Percentiles rank a stretch among this genome's conserved stretches.
phyloP scores from a whole-genome alignment of 108 stramenopile species.

The Nitzschia palea region DNA sequence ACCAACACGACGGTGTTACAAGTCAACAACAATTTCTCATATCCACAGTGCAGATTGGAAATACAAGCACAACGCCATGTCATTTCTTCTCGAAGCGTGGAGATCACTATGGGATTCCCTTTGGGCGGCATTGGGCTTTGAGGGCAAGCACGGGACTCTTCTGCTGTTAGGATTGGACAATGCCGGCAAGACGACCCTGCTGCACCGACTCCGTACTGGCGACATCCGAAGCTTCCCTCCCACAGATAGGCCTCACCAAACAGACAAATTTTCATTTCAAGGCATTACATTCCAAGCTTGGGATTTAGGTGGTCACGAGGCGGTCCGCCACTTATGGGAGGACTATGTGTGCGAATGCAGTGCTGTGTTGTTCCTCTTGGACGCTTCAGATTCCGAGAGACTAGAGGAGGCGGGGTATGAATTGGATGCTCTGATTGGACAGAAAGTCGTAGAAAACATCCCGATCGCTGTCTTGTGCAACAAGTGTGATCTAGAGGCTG shows the following conservation, averaged over 20 bases:
- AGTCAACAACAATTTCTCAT: too few species aligned
- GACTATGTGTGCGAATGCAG: conserved; percentile 52
- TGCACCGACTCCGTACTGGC: conserved; percentile 56
- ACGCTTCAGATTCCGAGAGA: conserved; percentile 48
- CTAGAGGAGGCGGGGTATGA: conserved; percentile 62
- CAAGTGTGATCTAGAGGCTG: conserved; percentile 57
- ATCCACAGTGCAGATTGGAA: too few species aligned
- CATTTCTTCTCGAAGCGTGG: conserved; percentile 14
- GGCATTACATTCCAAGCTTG: conserved; percentile 56
- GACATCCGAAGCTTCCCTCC: conserved; percentile 55
- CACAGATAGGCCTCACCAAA: conserved; percentile 52
- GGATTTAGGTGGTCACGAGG: conserved; percentile 76
- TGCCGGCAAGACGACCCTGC: conserved; percentile 96
- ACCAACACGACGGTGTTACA: too few species aligned
- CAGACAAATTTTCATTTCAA: conserved; percentile 35
- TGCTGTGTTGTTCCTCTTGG: conserved; percentile 61
- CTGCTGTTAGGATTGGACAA: conserved; percentile 98
- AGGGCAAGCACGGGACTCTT: conserved; percentile 90
- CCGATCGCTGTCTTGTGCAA: conserved; percentile 62
- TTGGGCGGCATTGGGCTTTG: conserved; percentile 24
- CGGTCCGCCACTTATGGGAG: conserved; percentile 63
- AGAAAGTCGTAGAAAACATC: conserved; percentile 34
- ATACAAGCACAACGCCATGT: too few species aligned
- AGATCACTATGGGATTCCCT: conserved; percentile 22
- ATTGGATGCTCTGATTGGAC: conserved; percentile 52